Evolutionary conservation across 305 asterid species (phyloP).

Genomic region (Coffea humblotiana): DNA sequence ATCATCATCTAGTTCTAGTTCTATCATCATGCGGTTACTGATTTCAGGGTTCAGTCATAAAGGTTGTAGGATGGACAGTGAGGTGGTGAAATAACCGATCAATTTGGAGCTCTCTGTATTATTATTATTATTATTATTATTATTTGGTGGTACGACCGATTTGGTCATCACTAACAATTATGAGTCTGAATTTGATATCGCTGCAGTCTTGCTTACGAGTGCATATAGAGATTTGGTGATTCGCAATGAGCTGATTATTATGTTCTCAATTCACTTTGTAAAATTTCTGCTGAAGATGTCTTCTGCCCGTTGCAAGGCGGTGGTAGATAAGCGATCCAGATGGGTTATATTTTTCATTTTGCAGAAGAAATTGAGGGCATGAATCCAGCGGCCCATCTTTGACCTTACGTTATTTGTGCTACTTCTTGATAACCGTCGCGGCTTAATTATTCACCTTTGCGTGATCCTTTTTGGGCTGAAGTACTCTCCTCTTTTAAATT

Average conservation of each 20-base stretch:
- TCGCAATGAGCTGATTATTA: neutral
- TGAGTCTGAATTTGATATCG: neutral
- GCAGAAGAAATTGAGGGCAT: neutral
- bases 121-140: no score
- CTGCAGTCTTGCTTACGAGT: neutral
- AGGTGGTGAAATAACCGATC: neutral
- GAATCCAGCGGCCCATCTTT: neutral
- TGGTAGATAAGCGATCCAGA: neutral
- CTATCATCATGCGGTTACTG: neutral
- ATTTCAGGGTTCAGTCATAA: neutral
- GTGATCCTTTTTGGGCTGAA: neutral
- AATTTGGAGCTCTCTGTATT: no score
- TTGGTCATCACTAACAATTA: no score
- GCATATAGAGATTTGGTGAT: neutral
- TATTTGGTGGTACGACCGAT: no score
- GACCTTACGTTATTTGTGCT: neutral
- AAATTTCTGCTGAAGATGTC: neutral
- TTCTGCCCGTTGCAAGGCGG: neutral
- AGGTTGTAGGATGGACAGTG: neutral
- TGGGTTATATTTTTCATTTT: no score
- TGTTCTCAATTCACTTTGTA: neutral
- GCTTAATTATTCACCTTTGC: neutral
- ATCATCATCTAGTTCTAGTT: neutral
- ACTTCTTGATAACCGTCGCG: neutral
- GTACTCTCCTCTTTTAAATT: neutral